Base-by-base conservation (phyloP, 2,329 filamentous ascomycete genomes). In the Aureobasidium sp. region DNA sequence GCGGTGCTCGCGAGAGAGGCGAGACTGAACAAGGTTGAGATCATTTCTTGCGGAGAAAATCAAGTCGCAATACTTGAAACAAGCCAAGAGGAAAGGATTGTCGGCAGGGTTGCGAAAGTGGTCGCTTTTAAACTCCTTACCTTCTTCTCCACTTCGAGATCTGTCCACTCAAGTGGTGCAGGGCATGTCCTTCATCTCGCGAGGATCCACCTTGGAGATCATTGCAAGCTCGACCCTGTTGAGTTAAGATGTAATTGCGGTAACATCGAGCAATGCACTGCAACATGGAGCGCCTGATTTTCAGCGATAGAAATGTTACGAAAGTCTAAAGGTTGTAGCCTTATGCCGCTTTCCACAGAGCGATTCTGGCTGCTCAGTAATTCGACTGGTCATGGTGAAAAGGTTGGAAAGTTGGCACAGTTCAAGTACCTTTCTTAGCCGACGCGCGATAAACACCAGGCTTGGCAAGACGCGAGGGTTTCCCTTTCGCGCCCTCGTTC, bases 11-110 rank as follows among this genome's bases (percentile, higher is more conserved):
- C 42, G 4, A 47, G 3, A 20, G 55, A 36, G 32, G 55, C 55
- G 9, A 59, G 15, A 29, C 29, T 46, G 53, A 57, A n/a, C 39
- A 57, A 36, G 53, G 53, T 46, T 44, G 53, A 57, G 39, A 57
- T 39, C 53, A 57, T 57, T 46, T 52, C 8, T 13, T 32, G 36
- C 9, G 23, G 26, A 29, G n/a, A 20, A 26, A 36, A 29, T 26
- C 7, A 57, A 23, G 39, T 36, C 17, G 20, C 29, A 36, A 36
- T 57, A 46, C 41, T 57, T 57, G 41, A 46, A 57, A 57, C 53
- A 57, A 36, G 53, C 53, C 53, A 57, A 57, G 53, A 26, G 20
- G 41, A 26, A 57, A 46, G 7, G 29, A 36, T 34, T 23, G 52
- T 32, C 20, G 52, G 36, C 15, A 55, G 26, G 52, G 52, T 42